These are phyloP conservation scores for Parathielavia appendiculata DNA, from an alignment of 495 filamentous ascomycete species.

Conservation along the genomic window DNA sequence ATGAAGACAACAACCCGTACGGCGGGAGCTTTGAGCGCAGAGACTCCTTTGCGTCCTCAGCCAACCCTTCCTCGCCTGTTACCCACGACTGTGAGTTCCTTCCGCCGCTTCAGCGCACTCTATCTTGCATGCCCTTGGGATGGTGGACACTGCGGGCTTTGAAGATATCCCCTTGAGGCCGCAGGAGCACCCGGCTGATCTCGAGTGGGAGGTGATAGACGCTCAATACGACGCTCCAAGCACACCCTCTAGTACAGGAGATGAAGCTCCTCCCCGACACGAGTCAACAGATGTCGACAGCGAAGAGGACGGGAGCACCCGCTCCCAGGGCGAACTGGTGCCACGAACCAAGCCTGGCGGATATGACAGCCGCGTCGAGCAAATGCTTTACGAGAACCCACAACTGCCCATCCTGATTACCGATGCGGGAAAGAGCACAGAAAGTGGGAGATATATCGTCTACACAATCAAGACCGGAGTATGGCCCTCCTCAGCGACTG, in stretches of 20 bases:
- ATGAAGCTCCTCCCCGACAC: conserved; percentile 33
- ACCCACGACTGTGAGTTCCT: conserved; percentile 44
- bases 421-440: conserved; percentile 90
- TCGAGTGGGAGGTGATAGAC: conserved; percentile 44
- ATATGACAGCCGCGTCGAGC: conserved; percentile 92
- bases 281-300: conserved; percentile 33
- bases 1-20: conserved; percentile 90
- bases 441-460: conserved; percentile 84
- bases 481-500: conserved; percentile 29
- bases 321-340: conserved; percentile 44
- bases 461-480: conserved; percentile 96
- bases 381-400: conserved; percentile 92
- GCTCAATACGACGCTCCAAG: conserved; percentile 38
- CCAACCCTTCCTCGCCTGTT: conserved; percentile 59
- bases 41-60: conserved; percentile 68
- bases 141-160: conserved; percentile 34
- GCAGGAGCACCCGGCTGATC: conserved; percentile 33
- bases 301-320: conserved; percentile 52
- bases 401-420: conserved; percentile 84
- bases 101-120: not conserved
- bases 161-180: conserved; percentile 22
- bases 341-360: conserved; percentile 68
- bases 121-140: conserved; percentile 12
- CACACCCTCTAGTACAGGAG: conserved; percentile 43
- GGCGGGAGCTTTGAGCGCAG: conserved; percentile 77